Evolutionary conservation across 305 asterid genomes (phyloP), one percentile per base, ranked within the genome.

Genomic region (Fraxinus albicans): DNA sequence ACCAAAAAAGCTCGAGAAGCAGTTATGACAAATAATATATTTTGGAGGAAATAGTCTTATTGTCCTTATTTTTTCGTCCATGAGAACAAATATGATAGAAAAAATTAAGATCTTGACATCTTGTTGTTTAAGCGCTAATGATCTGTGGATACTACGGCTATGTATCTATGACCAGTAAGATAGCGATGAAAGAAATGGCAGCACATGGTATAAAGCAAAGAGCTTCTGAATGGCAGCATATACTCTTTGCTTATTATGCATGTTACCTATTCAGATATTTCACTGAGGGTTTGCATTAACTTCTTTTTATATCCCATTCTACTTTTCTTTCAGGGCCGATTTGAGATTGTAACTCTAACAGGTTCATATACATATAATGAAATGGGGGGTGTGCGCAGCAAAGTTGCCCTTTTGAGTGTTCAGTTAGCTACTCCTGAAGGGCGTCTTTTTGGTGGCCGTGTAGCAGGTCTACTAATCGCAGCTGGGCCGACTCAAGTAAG

Each of bases 291-390:
- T 67, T 27, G 74, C 38, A 10, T 3, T 25, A 67, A 25, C 8
- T 27, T 27, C n/a, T 10, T 25, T 67, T 29, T 29, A 19, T 19
- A 65, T 72, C 25, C 35, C 40, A 72, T 72, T 70, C 76, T 6
- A 8, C 36, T 78, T 31, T 6, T 34, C 36, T 35, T 5, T 65
- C 76, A 82, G 88, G 88, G 88, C 50, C 83, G 65, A 17, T 83
- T 73, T 19, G 81, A 83, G 55, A 86, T 86, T 65, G 83, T 86
- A 63, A 70, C 83, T 21, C 73, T 86, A 53, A 78, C 21, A 4
- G 89, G 89, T 21, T 83, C 87, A n/a, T 79, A 75, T 81, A 74
- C 76, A 36, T 74, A 83, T 36, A 81, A 78, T 3, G 85, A 65
- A n/a, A 21, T 8, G 2, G 80, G 82, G 13, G 82, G 60, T 31